phyloP scores from a whole-genome alignment of 1,139 yeast genomes.

The Diutina rugosa region DNA sequence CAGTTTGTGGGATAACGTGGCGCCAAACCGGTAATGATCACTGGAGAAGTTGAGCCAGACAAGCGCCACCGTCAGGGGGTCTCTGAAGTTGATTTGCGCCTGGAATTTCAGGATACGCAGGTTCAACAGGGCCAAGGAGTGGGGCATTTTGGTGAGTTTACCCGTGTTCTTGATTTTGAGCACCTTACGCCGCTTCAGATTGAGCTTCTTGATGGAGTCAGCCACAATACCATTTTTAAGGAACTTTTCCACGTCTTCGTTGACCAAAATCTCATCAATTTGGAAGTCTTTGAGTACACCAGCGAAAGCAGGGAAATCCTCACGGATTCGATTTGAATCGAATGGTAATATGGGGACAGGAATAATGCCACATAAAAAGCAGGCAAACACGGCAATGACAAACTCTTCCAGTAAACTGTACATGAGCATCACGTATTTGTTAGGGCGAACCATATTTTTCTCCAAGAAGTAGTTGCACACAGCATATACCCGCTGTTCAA shows the following conservation, averaged over 20 bases:
- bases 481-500: conserved; percentile 66
- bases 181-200: conserved; percentile 25
- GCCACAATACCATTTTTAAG: conserved; percentile 60
- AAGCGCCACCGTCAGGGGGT: conserved; percentile 34
- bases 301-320: conserved; percentile 61
- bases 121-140: conserved; percentile 29
- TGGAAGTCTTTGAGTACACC: conserved; percentile 59
- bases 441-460: conserved; percentile 42
- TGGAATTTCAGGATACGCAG: conserved; percentile 33
- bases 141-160: conserved; percentile 46
- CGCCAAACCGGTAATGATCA: conserved; percentile 60
- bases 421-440: conserved; percentile 68
- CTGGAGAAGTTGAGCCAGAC: conserved; percentile 62
- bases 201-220: conserved; percentile 45
- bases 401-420: conserved; percentile 84
- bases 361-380: conserved; percentile 68
- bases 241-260: conserved; percentile 61
- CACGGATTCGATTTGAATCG: conserved; percentile 55
- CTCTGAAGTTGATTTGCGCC: conserved; percentile 28
- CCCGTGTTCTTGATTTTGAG: conserved; percentile 57
- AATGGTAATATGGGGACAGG: conserved; percentile 75
- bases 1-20: conserved; percentile 48
- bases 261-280: conserved; percentile 62
- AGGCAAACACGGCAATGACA: conserved; percentile 73
- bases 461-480: conserved; percentile 48